Base-by-base conservation (phyloP, 2,329 filamentous ascomycete species). In the Aspergillus terreus region DNA sequence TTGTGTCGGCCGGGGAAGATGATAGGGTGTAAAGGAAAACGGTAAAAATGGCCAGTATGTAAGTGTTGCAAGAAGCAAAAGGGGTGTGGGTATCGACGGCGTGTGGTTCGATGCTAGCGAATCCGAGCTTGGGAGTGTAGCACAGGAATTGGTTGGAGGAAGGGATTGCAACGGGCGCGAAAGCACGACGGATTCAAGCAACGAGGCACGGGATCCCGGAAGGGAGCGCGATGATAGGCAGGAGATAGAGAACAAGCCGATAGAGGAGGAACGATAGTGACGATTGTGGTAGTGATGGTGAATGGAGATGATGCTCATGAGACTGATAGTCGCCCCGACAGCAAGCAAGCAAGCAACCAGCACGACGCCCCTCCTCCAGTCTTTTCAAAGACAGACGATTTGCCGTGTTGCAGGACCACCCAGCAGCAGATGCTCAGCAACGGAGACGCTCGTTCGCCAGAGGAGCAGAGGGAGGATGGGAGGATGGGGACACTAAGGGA, bases 371-470 rank as follows among this genome's bases (percentile, higher is more conserved):
- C 52, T 58, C 57, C 51, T 58, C 55, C 52, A 47, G 50, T 38
- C 46, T 48, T 49, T 56, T 49, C 51, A 33, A 52, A 48, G 23
- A n/a, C 32, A 60, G 51, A 46, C 54, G 54, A 57, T 58, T 60
- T 60, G 58, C 53, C 49, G 52, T 57, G 44, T 53, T 57, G 55
- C 52, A 59, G 50, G 49, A 57, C 48, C 45, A 54, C 56, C 53
- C 49, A 56, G 51, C 55, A 60, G 46, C 48, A 41, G 51, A 52
- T 47, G 47, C 52, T 57, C 51, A 57, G 52, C 51, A 57, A 58
- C 50, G 36, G 51, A 52, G 58, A 47, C 57, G 55, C 58, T 59
- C 55, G 58, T 51, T 54, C 50, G 53, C 47, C 52, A 53, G 51
- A 38, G 49, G 44, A 54, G 49, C 57, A 56, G 51, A 53, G 45